These are phyloP conservation scores for Linnemannia hyalina DNA, from an alignment of 192 early-diverging fungal species.

Conservation along the genomic window DNA sequence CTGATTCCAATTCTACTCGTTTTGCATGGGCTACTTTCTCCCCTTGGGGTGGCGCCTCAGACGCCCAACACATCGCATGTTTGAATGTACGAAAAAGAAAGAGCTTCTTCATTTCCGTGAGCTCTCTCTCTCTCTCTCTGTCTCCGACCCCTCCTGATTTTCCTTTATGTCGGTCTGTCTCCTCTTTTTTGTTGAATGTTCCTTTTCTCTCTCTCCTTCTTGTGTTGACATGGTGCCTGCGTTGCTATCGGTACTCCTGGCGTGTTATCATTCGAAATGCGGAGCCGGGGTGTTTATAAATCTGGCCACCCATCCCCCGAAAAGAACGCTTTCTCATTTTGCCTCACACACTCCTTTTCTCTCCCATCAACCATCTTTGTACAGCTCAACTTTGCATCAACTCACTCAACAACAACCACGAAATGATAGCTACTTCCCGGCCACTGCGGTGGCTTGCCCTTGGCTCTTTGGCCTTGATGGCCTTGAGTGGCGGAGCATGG, in stretches of 20 bases:
- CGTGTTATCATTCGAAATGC: not conserved
- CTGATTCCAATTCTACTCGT: not conserved
- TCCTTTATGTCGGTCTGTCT: not conserved
- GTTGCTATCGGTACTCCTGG: not conserved
- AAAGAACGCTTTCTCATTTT: not conserved
- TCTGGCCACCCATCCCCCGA: not conserved
- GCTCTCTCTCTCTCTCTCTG: not conserved
- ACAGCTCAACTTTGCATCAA: not conserved
- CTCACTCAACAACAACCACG: not conserved
- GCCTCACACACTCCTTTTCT: not conserved
- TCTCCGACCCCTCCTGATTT: not conserved
- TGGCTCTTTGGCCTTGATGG: constrained; percentile 5
- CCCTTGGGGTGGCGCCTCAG: not conserved
- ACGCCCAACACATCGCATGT: too few relatives aligned
- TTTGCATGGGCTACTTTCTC: not conserved
- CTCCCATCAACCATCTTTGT: not conserved
- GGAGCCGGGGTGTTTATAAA: not conserved
- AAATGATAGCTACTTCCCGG: not conserved
- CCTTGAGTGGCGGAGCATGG: not conserved
- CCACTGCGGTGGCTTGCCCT: constrained; percentile 12
- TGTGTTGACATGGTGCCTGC: not conserved
- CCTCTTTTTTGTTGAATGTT: not conserved
- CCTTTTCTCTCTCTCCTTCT: not conserved
- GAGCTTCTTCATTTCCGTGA: not conserved
- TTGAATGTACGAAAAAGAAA: too few relatives aligned